Evolutionary conservation across 169 alveolate genomes (phyloP), one percentile per base, ranked within the genome.

Genomic region (Plasmodium berghei): DNA sequence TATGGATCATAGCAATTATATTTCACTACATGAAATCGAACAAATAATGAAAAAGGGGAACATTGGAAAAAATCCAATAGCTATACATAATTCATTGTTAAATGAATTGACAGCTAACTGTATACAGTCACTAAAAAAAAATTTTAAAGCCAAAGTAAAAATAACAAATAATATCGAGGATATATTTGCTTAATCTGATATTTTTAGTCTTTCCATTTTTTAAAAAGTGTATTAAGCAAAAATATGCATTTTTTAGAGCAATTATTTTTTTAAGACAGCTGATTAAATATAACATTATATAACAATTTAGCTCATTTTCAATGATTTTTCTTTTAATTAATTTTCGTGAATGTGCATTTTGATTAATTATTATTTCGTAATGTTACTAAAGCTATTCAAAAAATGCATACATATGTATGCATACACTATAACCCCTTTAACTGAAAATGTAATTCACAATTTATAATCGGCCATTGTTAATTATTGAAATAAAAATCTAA

Each of bases 1-100:
- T 18, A 89, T 93, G 90, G 40, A 26, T 48, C 90, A 83, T 49
- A 49, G 18, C 70, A 40, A 83, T 55, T 83, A 83, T 62, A 67
- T 61, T 20, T 83, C 90, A 18, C 12, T 83, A 61, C 90, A 83
- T 34, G 86, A 83, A 62, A 22, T 83, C 22, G 61, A 55, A 22
- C 73, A 83, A 83, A 48, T 55, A 22, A 26, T 67, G 46, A 56
- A 71, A 56, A 69, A 18, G 34, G 24, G 59, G 12, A 56, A 48
- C 58, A 18, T 20, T 14, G 16, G 56, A 22, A 28, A 56, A 69
- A 66, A 22, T 10, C 61, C 49, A 64, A 64, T 58, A 69, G 71
- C 66, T 83, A 6, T 14, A 18, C 61, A 20, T 28, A n/a, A 16
- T 9, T n/a, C 72, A 12, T 20, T 83, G 58, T 18, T 69, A 59